These are phyloP conservation scores for Verticillium longisporum DNA, from an alignment of 2,329 filamentous ascomycete species.

Conservation along the genomic window DNA sequence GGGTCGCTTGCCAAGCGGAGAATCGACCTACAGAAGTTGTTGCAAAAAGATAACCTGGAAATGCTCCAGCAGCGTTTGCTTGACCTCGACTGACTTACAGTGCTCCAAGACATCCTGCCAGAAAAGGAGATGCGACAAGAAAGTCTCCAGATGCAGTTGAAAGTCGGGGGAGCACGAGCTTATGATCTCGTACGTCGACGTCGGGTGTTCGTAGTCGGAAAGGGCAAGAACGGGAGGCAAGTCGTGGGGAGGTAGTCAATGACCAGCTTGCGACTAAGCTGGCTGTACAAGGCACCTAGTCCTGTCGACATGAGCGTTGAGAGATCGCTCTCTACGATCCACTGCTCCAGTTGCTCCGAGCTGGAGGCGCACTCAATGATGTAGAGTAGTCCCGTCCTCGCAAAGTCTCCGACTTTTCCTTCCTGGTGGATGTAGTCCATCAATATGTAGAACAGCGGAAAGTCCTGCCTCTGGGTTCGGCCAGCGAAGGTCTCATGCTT, in stretches of 20 bases:
- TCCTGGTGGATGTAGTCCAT: slow-evolving; percentile 97
- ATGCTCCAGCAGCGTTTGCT: slow-evolving; percentile 87
- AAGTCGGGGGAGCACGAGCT: slow-evolving; percentile 70
- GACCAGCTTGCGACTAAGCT: slow-evolving; percentile 69
- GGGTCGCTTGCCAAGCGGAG: background rate
- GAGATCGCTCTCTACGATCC: slow-evolving; percentile 95
- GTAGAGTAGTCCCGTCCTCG: slow-evolving; percentile 86
- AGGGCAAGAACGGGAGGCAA: slow-evolving; percentile 79
- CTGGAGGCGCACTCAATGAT: slow-evolving; percentile 89
- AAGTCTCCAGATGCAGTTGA: slow-evolving; percentile 82
- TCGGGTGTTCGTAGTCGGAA: slow-evolving; percentile 77
- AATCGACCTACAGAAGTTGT: slow-evolving; percentile 67
- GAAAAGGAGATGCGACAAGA: slow-evolving; percentile 89
- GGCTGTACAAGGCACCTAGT: slow-evolving; percentile 67
- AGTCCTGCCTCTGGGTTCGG: slow-evolving; percentile 82
- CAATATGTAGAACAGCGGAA: slow-evolving; percentile 90
- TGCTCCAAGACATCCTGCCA: slow-evolving; percentile 99
- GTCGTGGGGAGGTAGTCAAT: slow-evolving; percentile 67
- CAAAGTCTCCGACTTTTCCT: slow-evolving; percentile 91
- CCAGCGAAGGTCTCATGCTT: slow-evolving; percentile 78
- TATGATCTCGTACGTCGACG: slow-evolving; percentile 63
- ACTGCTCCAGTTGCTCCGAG: slow-evolving; percentile 78
- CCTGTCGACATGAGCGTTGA: slow-evolving; percentile 97
- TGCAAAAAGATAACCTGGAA: slow-evolving; percentile 96
- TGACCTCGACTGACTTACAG: slow-evolving; percentile 85